Evolutionary conservation across 139 green algal genomes (phyloP), one percentile per base, ranked within the genome.

Genomic region (Protoeuglena noctilucae): DNA sequence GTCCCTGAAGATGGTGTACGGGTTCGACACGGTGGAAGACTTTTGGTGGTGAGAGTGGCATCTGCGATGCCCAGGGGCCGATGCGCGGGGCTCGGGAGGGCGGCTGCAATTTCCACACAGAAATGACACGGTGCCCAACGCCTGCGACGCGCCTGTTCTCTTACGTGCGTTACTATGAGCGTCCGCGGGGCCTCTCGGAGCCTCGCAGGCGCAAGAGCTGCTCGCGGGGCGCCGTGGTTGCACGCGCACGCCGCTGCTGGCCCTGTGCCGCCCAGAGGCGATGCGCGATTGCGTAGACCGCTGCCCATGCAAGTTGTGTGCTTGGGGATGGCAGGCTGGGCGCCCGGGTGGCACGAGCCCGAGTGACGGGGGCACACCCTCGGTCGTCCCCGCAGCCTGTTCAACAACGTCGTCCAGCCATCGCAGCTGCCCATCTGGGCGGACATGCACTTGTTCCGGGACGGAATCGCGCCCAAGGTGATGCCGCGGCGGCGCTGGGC

Each of bases 371-470:
- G n/a, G n/a, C n/a, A n/a, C n/a, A n/a, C n/a, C n/a, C n/a, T n/a
- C n/a, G n/a, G n/a, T 25, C 12, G 28, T 2, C 16, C 30, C 16
- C 63, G 70, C 81, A 96, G 88, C 65, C 65, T 98, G 60, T 97
- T 94, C 79, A 97, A 97, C 73, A 98, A 98, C 68, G 93, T 98
- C 68, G 81, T 93, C 58, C 79, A 77, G 0, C 91, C 91, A 1
- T 84, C 72, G 62, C 76, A 85, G 60, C 76, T 98, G 6, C 66
- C 80, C 30, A 63, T 73, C 7, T 78, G 72, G 5, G 78, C 84
- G 7, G 93, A 95, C 58, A 88, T 96, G 57, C 87, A 94, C 59
- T 65, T 94, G 21, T 98, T 98, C 80, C 93, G 94, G 57, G 77
- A 94, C 29, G 84, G 86, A 41, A 88, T 98, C 50, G 78, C 97